Conservation (phyloP, 352 stramenopile genomes). For the Pythium phragmiticola region DNA sequence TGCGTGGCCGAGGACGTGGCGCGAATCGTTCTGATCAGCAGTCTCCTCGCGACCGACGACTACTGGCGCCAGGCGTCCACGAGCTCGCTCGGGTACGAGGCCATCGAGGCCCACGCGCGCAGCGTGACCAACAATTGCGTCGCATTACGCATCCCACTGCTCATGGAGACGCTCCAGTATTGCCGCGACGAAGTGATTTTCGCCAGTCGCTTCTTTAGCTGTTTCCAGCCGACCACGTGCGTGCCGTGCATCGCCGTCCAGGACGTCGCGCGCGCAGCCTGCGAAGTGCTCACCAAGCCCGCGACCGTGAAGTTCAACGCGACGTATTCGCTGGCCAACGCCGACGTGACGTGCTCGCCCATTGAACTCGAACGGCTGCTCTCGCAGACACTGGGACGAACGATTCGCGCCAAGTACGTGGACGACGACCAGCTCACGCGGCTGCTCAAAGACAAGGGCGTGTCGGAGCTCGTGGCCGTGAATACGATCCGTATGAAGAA, state of each 20-base stretch:
- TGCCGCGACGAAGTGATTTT: slow-evolving; percentile 77
- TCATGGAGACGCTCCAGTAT: slow-evolving; percentile 79
- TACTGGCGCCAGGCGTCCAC: slow-evolving; percentile 18
- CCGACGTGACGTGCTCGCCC: slow-evolving; percentile 40
- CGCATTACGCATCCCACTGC: slow-evolving; percentile 57
- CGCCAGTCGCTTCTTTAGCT: slow-evolving; percentile 55
- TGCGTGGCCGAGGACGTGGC: slow-evolving; percentile 40
- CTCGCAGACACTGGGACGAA: slow-evolving; percentile 33
- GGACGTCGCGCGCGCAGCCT: slow-evolving; percentile 58
- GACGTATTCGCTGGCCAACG: slow-evolving; percentile 54
- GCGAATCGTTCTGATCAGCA: slow-evolving; percentile 67
- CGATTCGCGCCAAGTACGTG: slow-evolving; percentile 57
- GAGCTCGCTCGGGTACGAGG: slow-evolving; percentile 47
- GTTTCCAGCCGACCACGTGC: slow-evolving; percentile 41
- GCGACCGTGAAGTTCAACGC: slow-evolving; percentile 43
- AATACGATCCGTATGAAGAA: slow-evolving; percentile 52
- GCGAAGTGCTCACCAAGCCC: slow-evolving; percentile 43
- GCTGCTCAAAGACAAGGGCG: slow-evolving; percentile 53
- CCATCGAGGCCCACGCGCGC: slow-evolving; percentile 65
- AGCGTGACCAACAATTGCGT: slow-evolving; percentile 45
- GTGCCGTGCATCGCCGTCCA: slow-evolving; percentile 68
- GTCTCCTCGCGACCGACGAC: slow-evolving; percentile 43
- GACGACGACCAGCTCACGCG: slow-evolving; percentile 38
- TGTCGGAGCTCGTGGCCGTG: slow-evolving; percentile 43
- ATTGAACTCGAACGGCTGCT: slow-evolving; percentile 42